These are phyloP conservation scores for Rosellinia necatrix DNA, from an alignment of 2,329 filamentous ascomycete species.

Conservation along the genomic window DNA sequence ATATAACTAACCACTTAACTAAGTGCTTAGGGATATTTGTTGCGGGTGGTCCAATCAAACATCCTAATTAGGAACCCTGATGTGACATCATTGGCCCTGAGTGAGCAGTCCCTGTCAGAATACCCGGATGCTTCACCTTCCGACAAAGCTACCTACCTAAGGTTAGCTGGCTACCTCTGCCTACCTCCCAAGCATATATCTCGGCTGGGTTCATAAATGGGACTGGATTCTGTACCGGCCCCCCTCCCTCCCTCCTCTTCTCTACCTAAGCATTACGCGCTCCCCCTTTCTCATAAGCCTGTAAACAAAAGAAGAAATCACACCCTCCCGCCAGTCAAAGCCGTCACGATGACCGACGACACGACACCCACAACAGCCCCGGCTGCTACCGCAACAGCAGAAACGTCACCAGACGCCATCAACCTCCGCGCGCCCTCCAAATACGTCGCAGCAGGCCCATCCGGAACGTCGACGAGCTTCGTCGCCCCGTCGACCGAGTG, in stretches of 20 bases:
- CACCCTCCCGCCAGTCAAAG: not conserved
- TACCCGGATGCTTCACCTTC: slow-evolving; percentile 19
- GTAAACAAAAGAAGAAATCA: too few species aligned
- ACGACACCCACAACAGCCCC: slow-evolving; percentile 1
- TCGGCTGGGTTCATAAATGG: too few species aligned
- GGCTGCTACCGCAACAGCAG: not conserved
- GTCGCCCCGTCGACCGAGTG: slow-evolving; percentile 58
- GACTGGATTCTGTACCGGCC: too few species aligned
- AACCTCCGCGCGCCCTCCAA: slow-evolving; percentile 55
- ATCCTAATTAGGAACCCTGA: slow-evolving; percentile 6
- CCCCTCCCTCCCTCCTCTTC: not conserved
- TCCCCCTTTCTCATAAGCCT: not conserved
- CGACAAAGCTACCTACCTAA: too few species aligned
- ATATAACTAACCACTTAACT: too few species aligned
- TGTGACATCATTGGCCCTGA: slow-evolving; percentile 32
- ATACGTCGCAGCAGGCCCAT: slow-evolving; percentile 43
- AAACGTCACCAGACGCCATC: slow-evolving; percentile 34
- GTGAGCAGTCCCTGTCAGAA: slow-evolving; percentile 15
- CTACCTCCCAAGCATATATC: too few species aligned
- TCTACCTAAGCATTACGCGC: too few species aligned
- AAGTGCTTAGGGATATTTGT: not conserved
- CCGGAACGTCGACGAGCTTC: slow-evolving; percentile 40
- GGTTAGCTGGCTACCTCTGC: too few species aligned
- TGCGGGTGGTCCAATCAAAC: not conserved
- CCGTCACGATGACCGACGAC: slow-evolving; percentile 29